Evolutionary conservation across 148 eudicot species (phyloP).

Genomic region (Nyssa sinensis): DNA sequence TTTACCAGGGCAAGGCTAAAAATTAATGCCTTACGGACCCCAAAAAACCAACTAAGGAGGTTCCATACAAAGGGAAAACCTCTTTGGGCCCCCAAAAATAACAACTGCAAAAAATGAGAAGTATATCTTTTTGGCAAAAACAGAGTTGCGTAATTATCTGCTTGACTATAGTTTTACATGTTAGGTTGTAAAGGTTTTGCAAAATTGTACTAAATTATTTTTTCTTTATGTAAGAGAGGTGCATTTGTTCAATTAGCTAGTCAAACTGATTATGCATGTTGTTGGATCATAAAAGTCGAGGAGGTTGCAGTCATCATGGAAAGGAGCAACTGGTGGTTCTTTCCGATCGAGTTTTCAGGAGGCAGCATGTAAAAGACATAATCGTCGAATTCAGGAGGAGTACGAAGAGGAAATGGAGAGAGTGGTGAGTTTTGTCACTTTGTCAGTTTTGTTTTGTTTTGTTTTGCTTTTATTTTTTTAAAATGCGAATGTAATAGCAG

Average conservation of each 20-base stretch:
- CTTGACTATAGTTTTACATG: no score
- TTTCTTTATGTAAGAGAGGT: neutral
- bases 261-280: conserved; percentile 14
- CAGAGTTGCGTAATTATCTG: no score
- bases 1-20: no score
- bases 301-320: conserved; percentile 60
- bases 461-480: neutral
- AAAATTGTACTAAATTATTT: no score
- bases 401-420: conserved; percentile 98
- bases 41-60: no score
- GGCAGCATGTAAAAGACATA: conserved; percentile 82
- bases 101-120: no score
- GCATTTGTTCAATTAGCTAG: neutral
- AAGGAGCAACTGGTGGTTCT: conserved; percentile 50
- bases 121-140: no score
- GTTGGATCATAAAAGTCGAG: conserved; percentile 40
- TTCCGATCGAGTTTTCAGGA: conserved; percentile 75
- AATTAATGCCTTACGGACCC: no score
- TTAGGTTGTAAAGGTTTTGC: no score
- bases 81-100: no score
- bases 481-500: neutral
- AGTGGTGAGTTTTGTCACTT: conserved; percentile 67
- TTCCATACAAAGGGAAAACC: no score
- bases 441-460: neutral
- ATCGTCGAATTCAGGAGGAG: conserved; percentile 88